Conservation (phyloP, 306 rosid genomes). For the Quercus alba region DNA sequence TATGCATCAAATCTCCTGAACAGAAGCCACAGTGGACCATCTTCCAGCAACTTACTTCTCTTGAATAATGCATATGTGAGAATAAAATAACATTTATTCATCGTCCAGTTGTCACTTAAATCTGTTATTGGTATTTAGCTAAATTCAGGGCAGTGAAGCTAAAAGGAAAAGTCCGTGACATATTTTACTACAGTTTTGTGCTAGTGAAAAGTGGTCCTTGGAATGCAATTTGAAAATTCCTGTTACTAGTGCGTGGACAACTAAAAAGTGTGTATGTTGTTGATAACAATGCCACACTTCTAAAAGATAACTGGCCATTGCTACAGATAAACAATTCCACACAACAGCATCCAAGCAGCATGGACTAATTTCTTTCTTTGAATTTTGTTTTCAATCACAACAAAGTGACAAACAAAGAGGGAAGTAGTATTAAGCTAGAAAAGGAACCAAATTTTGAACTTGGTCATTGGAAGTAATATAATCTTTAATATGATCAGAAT, state of each 20-base stretch:
- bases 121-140: not conserved
- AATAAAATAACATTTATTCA: not conserved
- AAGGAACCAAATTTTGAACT: too few relatives aligned
- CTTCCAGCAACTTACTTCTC: constrained; percentile 20
- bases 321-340: not conserved
- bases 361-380: not conserved
- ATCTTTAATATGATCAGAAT: too few relatives aligned
- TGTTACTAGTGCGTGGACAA: not conserved
- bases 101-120: not conserved
- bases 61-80: not conserved
- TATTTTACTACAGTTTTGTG: not conserved
- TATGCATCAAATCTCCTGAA: not conserved
- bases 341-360: not conserved
- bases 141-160: not conserved
- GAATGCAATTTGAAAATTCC: not conserved
- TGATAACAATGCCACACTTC: not conserved
- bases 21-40: constrained; percentile 3
- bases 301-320: not conserved
- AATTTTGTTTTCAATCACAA: not conserved
- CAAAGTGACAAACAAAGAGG: not conserved
- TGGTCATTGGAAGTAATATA: too few relatives aligned
- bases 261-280: too few relatives aligned
- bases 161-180: not conserved
- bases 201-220: not conserved
- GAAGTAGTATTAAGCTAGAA: not conserved